Evolutionary conservation across 2,329 filamentous ascomycete genomes (phyloP).

Genomic region (Colletotrichum shisoi): DNA sequence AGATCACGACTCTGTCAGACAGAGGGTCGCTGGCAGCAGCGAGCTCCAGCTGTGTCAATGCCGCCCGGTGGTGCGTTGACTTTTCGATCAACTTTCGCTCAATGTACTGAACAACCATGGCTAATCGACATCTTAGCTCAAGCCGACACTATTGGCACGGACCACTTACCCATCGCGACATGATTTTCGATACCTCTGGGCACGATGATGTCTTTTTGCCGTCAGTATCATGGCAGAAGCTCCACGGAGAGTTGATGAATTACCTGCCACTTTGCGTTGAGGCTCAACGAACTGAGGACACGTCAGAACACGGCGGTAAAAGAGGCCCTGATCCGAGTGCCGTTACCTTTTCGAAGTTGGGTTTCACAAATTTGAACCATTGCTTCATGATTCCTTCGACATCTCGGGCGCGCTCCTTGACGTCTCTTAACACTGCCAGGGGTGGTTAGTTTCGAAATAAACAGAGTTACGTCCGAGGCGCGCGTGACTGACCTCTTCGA

Average conservation of each 20-base stretch:
- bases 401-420: constrained; percentile 86
- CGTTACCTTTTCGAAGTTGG: constrained; percentile 82
- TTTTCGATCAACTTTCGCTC: constrained; percentile 87
- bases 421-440: constrained; percentile 78
- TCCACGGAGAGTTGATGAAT: neutral
- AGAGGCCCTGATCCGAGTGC: neutral
- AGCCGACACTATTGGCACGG: neutral
- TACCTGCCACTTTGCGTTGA: constrained; percentile 83
- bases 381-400: constrained; percentile 97
- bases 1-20: constrained; percentile 75
- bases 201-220: constrained; percentile 79
- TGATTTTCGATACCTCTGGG: constrained; percentile 93
- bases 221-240: constrained; percentile 32
- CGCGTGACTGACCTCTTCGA: constrained; percentile 71
- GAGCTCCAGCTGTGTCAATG: constrained; percentile 77
- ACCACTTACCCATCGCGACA: constrained; percentile 77
- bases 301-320: neutral
- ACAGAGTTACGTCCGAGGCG: constrained; percentile 28
- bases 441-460: constrained; percentile 29
- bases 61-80: constrained; percentile 80
- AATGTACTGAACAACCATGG: constrained; percentile 94
- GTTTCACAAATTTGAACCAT: constrained; percentile 96
- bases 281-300: constrained; percentile 77
- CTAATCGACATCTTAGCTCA: constrained; percentile 51
- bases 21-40: constrained; percentile 75